Evolutionary conservation across 345 rosid species (phyloP).

Genomic region (Corymbia maculata): DNA sequence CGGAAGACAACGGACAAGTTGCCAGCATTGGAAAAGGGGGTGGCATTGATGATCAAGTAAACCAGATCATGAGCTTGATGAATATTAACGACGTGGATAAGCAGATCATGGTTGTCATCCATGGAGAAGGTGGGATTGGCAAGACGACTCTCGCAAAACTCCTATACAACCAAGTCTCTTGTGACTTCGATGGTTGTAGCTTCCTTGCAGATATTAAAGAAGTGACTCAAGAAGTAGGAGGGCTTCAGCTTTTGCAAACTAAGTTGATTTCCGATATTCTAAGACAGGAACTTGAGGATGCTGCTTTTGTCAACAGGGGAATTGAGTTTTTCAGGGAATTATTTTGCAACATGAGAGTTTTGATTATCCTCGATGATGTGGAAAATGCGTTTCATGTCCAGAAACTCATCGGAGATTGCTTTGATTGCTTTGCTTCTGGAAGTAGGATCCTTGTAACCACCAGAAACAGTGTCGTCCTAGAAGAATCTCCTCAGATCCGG

Average conservation of each 20-base stretch:
- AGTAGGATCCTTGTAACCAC: background rate
- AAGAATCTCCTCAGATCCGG: background rate
- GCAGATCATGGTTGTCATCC: background rate
- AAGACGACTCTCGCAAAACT: background rate
- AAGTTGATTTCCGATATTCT: background rate
- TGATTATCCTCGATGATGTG: background rate
- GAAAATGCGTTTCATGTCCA: background rate
- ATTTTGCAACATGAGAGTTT: background rate
- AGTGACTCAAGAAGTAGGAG: background rate
- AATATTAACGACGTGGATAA: background rate
- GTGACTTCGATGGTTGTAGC: background rate
- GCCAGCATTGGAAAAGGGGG: background rate
- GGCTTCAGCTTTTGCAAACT: background rate
- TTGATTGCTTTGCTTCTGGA: background rate
- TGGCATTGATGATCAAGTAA: background rate
- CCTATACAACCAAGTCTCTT: background rate
- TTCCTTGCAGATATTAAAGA: background rate
- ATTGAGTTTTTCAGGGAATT: background rate
- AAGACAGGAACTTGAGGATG: background rate
- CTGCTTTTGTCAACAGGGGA: background rate
- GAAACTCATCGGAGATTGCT: background rate
- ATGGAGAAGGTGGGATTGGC: background rate
- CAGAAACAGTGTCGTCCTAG: background rate
- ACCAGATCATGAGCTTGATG: background rate
- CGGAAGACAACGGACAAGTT: background rate